Conservation (phyloP, 768 basidiomycete genomes). For the Amanita exitialis region DNA sequence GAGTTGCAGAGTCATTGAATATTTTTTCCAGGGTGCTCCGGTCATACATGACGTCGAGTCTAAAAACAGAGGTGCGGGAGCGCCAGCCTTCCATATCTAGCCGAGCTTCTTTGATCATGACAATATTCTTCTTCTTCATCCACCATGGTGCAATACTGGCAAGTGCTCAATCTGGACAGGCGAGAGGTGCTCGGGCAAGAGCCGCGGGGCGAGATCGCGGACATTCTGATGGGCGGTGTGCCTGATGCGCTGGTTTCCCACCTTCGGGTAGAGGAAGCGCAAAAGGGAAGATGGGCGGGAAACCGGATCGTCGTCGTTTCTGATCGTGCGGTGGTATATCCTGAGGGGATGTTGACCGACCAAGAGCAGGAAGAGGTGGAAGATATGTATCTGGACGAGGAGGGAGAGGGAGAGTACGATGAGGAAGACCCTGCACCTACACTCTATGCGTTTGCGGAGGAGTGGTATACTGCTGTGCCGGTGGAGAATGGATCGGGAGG, state of each 20-base stretch:
- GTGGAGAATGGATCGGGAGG: not conserved
- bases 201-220: slow-evolving; percentile 2
- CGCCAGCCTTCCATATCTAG: not conserved
- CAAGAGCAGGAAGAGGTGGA: slow-evolving; percentile 5
- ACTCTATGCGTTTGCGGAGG: slow-evolving; percentile 3
- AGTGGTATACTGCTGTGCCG: slow-evolving; percentile 2
- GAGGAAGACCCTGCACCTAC: slow-evolving; percentile 5
- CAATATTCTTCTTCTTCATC: not conserved
- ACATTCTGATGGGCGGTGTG: not conserved
- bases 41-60: too few relatives aligned
- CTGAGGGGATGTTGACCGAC: slow-evolving; percentile 7
- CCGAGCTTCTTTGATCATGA: not conserved
- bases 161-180: slow-evolving; percentile 5
- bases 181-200: slow-evolving; percentile 5
- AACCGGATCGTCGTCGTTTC: slow-evolving; percentile 7
- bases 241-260: slow-evolving; percentile 3
- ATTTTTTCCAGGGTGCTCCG: too few relatives aligned
- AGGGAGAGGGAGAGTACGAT: not conserved
- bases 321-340: slow-evolving; percentile 6
- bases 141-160: slow-evolving; percentile 6
- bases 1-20: too few relatives aligned
- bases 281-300: not conserved
- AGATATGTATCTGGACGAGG: slow-evolving; percentile 6
- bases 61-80: too few relatives aligned
- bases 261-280: not conserved